These are phyloP conservation scores for Diplodia scrobiculata DNA, from an alignment of 2,329 filamentous ascomycete species.

Conservation along the genomic window DNA sequence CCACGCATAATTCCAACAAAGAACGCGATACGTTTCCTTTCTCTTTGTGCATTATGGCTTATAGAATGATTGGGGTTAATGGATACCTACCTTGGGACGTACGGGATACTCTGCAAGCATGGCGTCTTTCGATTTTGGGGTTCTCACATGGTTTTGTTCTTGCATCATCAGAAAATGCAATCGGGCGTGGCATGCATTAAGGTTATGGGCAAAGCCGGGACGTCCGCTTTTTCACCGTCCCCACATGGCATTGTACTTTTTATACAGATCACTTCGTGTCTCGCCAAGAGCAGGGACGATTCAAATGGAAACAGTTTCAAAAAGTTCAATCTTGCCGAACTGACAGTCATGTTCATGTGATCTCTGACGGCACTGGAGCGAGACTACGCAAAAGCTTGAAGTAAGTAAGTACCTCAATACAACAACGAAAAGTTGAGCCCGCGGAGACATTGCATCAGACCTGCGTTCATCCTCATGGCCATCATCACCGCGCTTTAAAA, in stretches of 20 bases:
- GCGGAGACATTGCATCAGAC: too few species aligned
- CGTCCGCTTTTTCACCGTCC: background rate
- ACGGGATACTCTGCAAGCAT: slow-evolving; percentile 27
- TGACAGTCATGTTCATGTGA: background rate
- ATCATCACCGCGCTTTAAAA: too few species aligned
- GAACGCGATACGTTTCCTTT: slow-evolving; percentile 6
- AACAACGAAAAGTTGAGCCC: too few species aligned
- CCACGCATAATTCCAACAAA: background rate
- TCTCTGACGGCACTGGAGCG: background rate
- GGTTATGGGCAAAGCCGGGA: background rate
- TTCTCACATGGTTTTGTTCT: slow-evolving; percentile 1
- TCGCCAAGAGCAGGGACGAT: slow-evolving; percentile 14
- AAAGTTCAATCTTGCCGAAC: background rate
- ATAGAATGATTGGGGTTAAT: slow-evolving; percentile 21
- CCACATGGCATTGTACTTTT: background rate
- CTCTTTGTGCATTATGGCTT: slow-evolving; percentile 12
- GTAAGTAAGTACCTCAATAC: background rate
- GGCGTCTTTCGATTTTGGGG: slow-evolving; percentile 8
- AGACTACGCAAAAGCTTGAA: background rate
- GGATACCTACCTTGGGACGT: slow-evolving; percentile 10
- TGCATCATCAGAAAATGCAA: slow-evolving; percentile 7
- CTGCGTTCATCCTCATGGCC: too few species aligned
- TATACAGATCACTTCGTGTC: background rate
- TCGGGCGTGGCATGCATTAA: background rate
- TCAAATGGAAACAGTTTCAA: slow-evolving; percentile 9